Evolutionary conservation across 306 rosid species (phyloP), one percentile per base, ranked within the genome.

Genomic region (Castanospermum australe): DNA sequence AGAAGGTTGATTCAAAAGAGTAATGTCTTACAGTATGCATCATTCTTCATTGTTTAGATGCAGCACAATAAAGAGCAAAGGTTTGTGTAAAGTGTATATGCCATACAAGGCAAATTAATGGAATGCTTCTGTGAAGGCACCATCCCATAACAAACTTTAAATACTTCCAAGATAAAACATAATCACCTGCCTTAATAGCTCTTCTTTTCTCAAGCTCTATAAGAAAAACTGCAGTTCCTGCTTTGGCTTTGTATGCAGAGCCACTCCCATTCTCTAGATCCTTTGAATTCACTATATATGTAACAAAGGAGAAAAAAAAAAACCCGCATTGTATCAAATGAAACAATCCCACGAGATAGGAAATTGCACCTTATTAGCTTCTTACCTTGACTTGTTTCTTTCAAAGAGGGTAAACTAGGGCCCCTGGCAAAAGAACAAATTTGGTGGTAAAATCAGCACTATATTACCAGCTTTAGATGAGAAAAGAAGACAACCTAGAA

Each of bases 211-310:
- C 98, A 48, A 92, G 86, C 73, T 92, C 88, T 51, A 90, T 64
- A 52, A 94, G 97, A 80, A 88, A 94, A 66, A 71, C 67, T 51
- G 97, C 98, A 60, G 97, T 90, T 77, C 98, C 98, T 60, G 83
- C 89, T 82, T 87, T 84, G 2, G 84, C 89, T 73, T 88, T 90
- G 11, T 24, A 36, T 38, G 65, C 60, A 28, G 87, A 39, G 78
- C 6, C 78, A 71, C 30, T 48, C 65, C 73, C 88, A 45, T 50
- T 57, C 52, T 94, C 97, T 32, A 78, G 7, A 67, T 94, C 91
- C 25, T 52, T 82, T 3, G 69, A 68, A 51, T 69, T 68, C 73
- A 21, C 90, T 90, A 25, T 73, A 67, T 56, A 64, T 44, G 71
- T 68, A 51, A 61, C 36, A 82, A 57, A 77, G 33, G 28, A 25